Conservation (phyloP, 2,329 filamentous ascomycete species). For the Ascochyta clinopodiicola region DNA sequence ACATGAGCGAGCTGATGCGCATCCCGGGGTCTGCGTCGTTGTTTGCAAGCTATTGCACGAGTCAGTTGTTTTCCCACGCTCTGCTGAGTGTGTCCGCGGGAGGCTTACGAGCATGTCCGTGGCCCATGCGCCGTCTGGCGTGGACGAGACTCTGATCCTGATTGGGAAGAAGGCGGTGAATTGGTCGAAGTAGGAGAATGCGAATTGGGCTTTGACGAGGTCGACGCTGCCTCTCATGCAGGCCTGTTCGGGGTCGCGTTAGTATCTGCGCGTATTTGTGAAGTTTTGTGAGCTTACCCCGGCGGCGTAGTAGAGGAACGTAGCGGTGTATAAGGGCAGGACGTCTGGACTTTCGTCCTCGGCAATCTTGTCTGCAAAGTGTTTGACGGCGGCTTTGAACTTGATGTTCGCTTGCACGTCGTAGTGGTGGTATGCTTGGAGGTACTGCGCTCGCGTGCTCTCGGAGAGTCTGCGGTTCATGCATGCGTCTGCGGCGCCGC, state of each 20-base stretch:
- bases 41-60: neutral
- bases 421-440: neutral
- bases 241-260: neutral
- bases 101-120: slow-evolving; percentile 1
- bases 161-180: slow-evolving; percentile 6
- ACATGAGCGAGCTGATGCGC: slow-evolving; percentile 5
- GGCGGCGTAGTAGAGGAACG: slow-evolving; percentile 4
- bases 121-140: neutral
- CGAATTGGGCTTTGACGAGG: neutral
- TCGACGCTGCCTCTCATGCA: slow-evolving; percentile 1
- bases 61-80: too few species aligned
- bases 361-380: neutral
- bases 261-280: neutral
- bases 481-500: slow-evolving; percentile 3
- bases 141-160: neutral
- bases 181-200: slow-evolving; percentile 1
- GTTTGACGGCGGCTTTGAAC: neutral
- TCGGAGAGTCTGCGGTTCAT: neutral
- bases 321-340: neutral
- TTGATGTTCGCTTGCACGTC: slow-evolving; percentile 1
- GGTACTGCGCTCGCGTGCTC: neutral
- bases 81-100: too few species aligned
- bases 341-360: slow-evolving; percentile 3
- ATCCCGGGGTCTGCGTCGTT: slow-evolving; percentile 2
- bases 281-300: neutral